Evolutionary conservation across 2,329 filamentous ascomycete species (phyloP).

Genomic region (Pseudogymnoascus sp.): DNA sequence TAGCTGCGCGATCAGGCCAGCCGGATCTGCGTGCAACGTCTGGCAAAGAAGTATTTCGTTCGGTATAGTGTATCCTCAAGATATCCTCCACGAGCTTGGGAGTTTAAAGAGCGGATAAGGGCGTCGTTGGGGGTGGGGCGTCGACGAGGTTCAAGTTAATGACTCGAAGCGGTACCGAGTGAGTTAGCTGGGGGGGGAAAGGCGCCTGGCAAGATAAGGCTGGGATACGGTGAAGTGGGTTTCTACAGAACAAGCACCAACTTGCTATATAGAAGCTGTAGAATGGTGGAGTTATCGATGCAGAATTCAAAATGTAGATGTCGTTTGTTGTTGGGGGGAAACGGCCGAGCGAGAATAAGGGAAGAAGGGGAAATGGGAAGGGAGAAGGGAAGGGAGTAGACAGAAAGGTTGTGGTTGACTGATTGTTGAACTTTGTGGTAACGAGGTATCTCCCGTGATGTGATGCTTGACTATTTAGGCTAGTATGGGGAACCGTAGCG

Average conservation of each 20-base stretch:
- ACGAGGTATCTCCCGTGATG: constrained; percentile 8
- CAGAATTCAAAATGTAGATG: background rate
- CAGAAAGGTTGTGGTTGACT: constrained; percentile 9
- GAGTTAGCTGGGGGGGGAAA: background rate
- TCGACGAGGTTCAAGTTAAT: constrained; percentile 10
- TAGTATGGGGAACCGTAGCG: constrained; percentile 2
- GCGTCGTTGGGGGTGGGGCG: background rate
- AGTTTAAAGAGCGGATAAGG: constrained; percentile 4
- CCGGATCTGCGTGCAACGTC: constrained; percentile 8
- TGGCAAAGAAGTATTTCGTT: background rate
- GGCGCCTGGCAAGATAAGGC: constrained; percentile 7
- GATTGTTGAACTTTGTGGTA: background rate
- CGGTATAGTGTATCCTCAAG: constrained; percentile 7
- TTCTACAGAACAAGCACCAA: constrained; percentile 1
- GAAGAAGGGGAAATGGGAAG: background rate
- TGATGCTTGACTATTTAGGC: background rate
- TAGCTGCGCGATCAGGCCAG: constrained; percentile 9
- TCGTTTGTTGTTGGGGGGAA: background rate
- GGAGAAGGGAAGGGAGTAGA: background rate
- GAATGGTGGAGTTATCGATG: background rate
- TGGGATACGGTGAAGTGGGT: constrained; percentile 6
- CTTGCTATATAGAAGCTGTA: background rate
- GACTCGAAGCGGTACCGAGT: constrained; percentile 5
- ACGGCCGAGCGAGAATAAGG: background rate
- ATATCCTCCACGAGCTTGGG: background rate